Base-by-base conservation (phyloP, 768 basidiomycete genomes). In the Rhodotorula diobovata region DNA sequence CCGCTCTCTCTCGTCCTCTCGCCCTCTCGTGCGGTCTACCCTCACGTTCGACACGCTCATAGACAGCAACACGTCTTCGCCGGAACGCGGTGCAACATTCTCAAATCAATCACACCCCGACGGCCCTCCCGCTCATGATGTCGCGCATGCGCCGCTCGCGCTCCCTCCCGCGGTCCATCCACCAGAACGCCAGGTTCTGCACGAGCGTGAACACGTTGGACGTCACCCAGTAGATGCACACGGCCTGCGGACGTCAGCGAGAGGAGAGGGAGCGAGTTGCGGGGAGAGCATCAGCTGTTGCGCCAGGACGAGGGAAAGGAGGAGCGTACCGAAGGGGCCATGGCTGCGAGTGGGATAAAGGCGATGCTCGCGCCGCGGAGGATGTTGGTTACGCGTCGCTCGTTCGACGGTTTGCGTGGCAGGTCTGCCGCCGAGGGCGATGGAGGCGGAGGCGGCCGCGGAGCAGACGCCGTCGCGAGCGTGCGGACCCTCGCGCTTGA, bases 171-270 rank as follows among this genome's bases (percentile, higher is more conserved):
- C 71, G 56, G 46, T 78, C 77, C 25, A 68, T 15, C 45, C 23
- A 56, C 30, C 53, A 65, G 23, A 82, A 72, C 23, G 74, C 30
- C 12, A 76, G 32, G 65, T 79, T 80, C 71, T 82, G 81, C 1
- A 71, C 71, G 7, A 82, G 63, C 15, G 80, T 79, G 64, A 78
- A 82, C 20, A 74, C 59, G 65, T 80, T 79, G 30, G 78, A 79
- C 12, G 80, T 79, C 16, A 79, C 58, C 81, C 81, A 82, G 63
- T 82, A 82, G 15, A 80, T 59, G 34, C 77, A 79, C 3, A 82
- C 77, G 9, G 80, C 80, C 81, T 81, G 71, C 21, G 1, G 25
- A 30, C 11, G n/a, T n/a, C n/a, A n/a, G n/a, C n/a, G n/a, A n/a
- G n/a, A n/a, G n/a, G n/a, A n/a, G n/a, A n/a, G n/a, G n/a, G n/a